Percentiles rank a stretch among this genome's conserved stretches.
Evolutionary conservation across 768 basidiomycete genomes (phyloP).

Genomic region (Russula sp.): DNA sequence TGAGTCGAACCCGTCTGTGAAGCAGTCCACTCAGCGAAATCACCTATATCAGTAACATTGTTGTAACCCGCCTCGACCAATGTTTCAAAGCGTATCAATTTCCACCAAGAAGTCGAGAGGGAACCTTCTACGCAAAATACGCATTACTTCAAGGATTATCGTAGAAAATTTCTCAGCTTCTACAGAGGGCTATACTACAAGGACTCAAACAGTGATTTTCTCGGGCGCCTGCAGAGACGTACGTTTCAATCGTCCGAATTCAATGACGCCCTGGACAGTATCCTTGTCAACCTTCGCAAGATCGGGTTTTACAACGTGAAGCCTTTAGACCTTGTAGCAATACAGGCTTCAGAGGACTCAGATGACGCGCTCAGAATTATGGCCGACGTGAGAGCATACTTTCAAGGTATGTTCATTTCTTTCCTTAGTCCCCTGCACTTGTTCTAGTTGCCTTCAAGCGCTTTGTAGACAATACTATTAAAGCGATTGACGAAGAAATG

Average conservation of each 20-base stretch:
- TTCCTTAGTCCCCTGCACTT: neutral
- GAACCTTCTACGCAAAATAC: neutral
- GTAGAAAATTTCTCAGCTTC: conserved; percentile 1
- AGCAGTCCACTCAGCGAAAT: neutral
- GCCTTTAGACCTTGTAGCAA: conserved; percentile 38
- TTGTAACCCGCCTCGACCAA: neutral
- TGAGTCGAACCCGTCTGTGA: conserved; percentile 24
- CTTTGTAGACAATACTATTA: conserved; percentile 31
- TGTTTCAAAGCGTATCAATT: neutral
- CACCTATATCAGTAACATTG: neutral
- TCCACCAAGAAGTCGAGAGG: neutral
- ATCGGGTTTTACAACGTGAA: conserved; percentile 35
- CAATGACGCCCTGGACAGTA: neutral
- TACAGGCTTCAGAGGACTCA: conserved; percentile 40
- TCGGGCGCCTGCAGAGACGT: neutral
- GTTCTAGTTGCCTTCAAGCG: conserved; percentile 40
- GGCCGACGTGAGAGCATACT: conserved; percentile 67
- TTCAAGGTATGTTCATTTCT: conserved; percentile 46
- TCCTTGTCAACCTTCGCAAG: conserved; percentile 25
- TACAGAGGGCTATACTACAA: neutral
- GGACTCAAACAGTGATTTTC: neutral
- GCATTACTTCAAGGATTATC: conserved; percentile 4
- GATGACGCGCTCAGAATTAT: conserved; percentile 58
- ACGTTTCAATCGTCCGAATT: neutral
- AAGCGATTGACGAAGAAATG: conserved; percentile 43